These are phyloP conservation scores for Plasmodium chabaudi DNA, from an alignment of 169 alveolate genomes.

Conservation along the genomic window DNA sequence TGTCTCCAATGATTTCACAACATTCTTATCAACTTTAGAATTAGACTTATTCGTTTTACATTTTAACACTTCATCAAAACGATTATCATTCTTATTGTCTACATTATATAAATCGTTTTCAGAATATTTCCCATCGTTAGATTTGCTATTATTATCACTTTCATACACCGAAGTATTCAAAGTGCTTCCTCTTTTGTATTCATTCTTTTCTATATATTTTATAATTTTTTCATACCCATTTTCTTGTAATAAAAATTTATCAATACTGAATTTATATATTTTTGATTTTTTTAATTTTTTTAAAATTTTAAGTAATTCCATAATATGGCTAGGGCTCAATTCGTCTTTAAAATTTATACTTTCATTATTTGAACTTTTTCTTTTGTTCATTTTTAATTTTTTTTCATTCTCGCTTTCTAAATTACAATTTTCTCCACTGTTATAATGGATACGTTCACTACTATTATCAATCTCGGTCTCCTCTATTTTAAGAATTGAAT, in stretches of 20 bases:
- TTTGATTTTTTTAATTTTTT: conserved; percentile 11
- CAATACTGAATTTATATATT: background rate
- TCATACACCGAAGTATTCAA: background rate
- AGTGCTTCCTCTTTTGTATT: background rate
- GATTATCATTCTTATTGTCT: background rate
- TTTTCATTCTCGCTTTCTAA: background rate
- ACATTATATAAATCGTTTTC: background rate
- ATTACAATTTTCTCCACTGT: background rate
- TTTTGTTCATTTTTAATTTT: background rate
- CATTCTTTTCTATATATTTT: background rate
- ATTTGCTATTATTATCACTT: background rate
- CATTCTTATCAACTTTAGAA: background rate
- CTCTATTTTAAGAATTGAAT: background rate
- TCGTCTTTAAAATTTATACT: conserved; percentile 15
- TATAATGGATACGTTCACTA: background rate
- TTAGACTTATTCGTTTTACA: no score
- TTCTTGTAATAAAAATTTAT: conserved; percentile 9
- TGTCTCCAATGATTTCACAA: background rate
- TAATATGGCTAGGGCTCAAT: conserved; percentile 9
- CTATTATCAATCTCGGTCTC: background rate
- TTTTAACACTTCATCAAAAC: no score
- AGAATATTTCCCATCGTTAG: background rate
- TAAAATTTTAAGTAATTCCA: conserved; percentile 30
- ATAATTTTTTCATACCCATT: conserved; percentile 8
- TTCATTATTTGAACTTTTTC: background rate